Conservation (phyloP, 306 rosid species). For the Neltuma alba region DNA sequence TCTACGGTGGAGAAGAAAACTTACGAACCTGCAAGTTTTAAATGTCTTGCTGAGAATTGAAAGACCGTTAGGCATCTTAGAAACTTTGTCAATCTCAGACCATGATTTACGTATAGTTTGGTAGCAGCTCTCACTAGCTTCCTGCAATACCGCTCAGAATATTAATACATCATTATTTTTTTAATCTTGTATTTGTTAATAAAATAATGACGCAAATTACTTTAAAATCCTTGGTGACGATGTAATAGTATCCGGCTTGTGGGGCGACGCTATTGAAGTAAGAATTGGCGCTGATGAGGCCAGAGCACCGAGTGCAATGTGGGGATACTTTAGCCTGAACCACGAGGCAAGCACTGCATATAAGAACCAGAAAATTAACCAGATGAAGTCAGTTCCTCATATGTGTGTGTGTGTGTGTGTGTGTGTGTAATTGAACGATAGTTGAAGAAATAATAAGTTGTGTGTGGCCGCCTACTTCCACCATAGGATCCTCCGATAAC, state of each 20-base stretch:
- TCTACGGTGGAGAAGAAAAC: neutral
- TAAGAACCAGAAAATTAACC: neutral
- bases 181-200: neutral
- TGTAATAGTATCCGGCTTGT: neutral
- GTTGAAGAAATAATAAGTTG: neutral
- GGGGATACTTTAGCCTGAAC: slow-evolving; percentile 56
- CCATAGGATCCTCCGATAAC: slow-evolving; percentile 72
- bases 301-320: slow-evolving; percentile 45
- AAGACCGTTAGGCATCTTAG: slow-evolving; percentile 46
- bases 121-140: slow-evolving; percentile 56
- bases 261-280: neutral
- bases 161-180: neutral
- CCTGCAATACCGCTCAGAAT: slow-evolving; percentile 41
- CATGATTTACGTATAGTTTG: slow-evolving; percentile 56
- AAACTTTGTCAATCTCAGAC: slow-evolving; percentile 57
- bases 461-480: slow-evolving; percentile 40
- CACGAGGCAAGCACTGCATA: slow-evolving; percentile 52
- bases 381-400: too few species aligned
- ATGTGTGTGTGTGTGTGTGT: too few species aligned
- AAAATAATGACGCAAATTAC: neutral
- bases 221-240: neutral
- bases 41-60: slow-evolving; percentile 50
- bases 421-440: too few species aligned
- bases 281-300: slow-evolving; percentile 52
- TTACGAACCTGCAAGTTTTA: slow-evolving; percentile 49